phyloP scores from a whole-genome alignment of 306 rosid genomes.

The Hippophae tibetana region DNA sequence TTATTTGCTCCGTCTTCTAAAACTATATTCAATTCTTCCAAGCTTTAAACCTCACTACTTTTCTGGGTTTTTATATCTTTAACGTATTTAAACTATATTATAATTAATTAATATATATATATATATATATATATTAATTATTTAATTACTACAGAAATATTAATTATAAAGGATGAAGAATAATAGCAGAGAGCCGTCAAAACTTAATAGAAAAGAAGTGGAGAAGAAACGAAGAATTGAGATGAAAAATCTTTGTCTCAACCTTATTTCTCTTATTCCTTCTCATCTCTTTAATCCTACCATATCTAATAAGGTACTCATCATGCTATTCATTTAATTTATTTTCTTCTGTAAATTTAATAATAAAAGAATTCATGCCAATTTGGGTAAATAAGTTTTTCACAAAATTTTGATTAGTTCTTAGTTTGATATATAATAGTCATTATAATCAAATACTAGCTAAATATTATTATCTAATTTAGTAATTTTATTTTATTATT shows the following conservation, averaged over 20 bases:
- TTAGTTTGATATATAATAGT: not conserved
- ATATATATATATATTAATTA: too few species aligned
- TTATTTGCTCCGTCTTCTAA: too few species aligned
- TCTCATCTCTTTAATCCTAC: slow-evolving; percentile 24
- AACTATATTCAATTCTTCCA: too few species aligned
- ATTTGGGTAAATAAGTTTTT: too few species aligned
- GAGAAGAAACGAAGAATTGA: slow-evolving; percentile 65
- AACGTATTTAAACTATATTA: too few species aligned
- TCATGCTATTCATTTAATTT: not conserved
- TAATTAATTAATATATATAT: too few species aligned
- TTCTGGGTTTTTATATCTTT: too few species aligned
- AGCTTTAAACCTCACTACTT: too few species aligned
- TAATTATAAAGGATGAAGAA: slow-evolving; percentile 11
- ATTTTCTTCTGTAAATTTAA: not conserved
- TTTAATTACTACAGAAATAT: too few species aligned
- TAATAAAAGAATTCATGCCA: too few species aligned
- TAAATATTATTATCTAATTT: not conserved
- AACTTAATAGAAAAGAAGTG: slow-evolving; percentile 52
- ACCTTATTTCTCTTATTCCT: slow-evolving; percentile 59
- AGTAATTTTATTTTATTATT: not conserved
- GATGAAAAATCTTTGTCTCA: slow-evolving; percentile 55
- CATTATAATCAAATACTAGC: not conserved
- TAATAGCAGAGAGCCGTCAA: slow-evolving; percentile 13
- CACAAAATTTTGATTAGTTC: too few species aligned
- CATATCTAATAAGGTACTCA: slow-evolving; percentile 1